These are phyloP conservation scores for Fragilaria crotonensis DNA, from an alignment of 108 stramenopile genomes.

Conservation along the genomic window DNA sequence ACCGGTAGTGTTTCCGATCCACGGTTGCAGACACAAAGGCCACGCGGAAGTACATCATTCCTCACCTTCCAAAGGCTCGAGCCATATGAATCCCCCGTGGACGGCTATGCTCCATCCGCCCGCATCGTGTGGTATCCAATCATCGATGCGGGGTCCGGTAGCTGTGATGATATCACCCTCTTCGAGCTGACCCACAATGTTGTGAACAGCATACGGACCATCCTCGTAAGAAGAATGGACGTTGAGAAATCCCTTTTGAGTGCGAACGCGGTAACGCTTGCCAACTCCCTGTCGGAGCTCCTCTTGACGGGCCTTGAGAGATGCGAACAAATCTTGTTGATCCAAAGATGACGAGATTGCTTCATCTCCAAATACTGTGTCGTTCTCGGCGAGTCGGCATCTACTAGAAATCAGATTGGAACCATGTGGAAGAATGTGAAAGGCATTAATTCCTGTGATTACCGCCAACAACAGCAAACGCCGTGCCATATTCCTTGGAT, in stretches of 20 bases:
- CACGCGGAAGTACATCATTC: no score
- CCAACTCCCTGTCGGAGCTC: conserved; percentile 25
- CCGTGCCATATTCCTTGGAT: no score
- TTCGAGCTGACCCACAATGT: conserved; percentile 22
- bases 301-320: conserved; percentile 8
- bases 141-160: conserved; percentile 11
- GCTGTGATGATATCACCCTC: conserved; percentile 34
- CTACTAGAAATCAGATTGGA: no score
- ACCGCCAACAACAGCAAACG: no score
- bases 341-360: no score
- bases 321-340: conserved; percentile 10
- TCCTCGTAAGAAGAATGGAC: conserved; percentile 22
- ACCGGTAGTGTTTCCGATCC: no score
- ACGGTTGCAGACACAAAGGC: no score
- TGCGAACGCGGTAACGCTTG: conserved; percentile 25
- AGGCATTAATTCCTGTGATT: no score
- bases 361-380: no score
- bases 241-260: conserved; percentile 31
- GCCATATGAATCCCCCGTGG: conserved; percentile 30
- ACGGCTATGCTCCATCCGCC: conserved; percentile 40
- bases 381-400: no score
- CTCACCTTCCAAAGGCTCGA: conserved; percentile 31
- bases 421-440: no score
- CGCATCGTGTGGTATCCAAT: conserved; percentile 32
- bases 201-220: conserved; percentile 19